Evolutionary conservation across 78 protist genomes (phyloP), one percentile per base, ranked within the genome.

Genomic region (Emiliania huxleyi): DNA sequence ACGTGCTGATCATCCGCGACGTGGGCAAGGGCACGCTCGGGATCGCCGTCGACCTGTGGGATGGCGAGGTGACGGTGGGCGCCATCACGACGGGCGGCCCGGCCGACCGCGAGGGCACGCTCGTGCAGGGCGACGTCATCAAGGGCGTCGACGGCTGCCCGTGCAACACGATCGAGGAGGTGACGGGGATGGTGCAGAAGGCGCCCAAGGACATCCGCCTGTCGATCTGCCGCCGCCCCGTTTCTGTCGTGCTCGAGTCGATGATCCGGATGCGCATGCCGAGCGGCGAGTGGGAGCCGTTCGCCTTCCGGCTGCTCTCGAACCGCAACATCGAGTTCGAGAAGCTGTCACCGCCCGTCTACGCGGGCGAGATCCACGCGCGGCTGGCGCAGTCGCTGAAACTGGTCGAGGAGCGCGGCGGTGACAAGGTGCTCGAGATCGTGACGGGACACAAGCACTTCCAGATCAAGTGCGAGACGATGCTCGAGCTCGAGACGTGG

Each of bases 61-160:
- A 69, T 15, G 75, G 75, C 75, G 75, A 69, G n/a, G 75, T 69
- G 38, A 69, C 75, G 23, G 75, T 69, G 23, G 75, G 75, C n/a
- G 75, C 75, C 75, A 69, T 69, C 75, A 29, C 75, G 23, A 69
- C 75, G 12, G 75, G 33, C n/a, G 75, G 75, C 12, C 75, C 75
- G 3, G 75, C 75, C 38, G 75, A 69, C n/a, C 75, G 75, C 75
- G 75, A 69, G 75, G 75, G 75, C 75, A 69, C 75, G 75, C 75
- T 69, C n/a, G 33, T 69, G 37, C 75, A 69, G 75, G 75, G 75
- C n/a, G 75, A 69, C 75, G 33, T 69, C 75, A 69, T 69, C 33
- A 52, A 52, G 15, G 62, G 37, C 12, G 75, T 69, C 37, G 75
- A 69, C 33, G 75, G 75, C 75, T 12, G 8, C 75, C 37, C 33